phyloP scores from a whole-genome alignment of 192 early-diverging fungal species.

The Coemansia javaensis region DNA sequence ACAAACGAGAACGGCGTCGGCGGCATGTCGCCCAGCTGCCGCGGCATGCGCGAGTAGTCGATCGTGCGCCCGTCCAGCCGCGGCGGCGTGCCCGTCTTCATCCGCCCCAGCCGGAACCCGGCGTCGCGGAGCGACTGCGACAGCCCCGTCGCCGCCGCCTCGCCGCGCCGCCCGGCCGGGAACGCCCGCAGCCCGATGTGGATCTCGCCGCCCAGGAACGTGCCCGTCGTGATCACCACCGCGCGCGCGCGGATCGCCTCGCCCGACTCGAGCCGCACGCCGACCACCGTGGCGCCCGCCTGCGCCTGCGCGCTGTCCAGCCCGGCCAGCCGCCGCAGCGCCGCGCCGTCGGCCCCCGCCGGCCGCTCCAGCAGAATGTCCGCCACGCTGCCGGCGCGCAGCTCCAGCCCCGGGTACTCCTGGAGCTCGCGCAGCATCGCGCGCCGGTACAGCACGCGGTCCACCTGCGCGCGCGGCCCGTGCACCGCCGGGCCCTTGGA shows the following conservation, averaged over 20 bases:
- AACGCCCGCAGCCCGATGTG: slow-evolving; percentile 68
- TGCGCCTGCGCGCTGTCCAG: slow-evolving; percentile 21
- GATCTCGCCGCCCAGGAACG: slow-evolving; percentile 77
- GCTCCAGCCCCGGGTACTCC: slow-evolving; percentile 64
- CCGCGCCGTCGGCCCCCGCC: slow-evolving; percentile 14
- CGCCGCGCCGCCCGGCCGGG: slow-evolving; percentile 68
- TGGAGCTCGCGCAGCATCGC: slow-evolving; percentile 62
- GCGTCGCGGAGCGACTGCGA: slow-evolving; percentile 68
- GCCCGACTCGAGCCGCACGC: slow-evolving; percentile 63
- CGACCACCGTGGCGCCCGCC: slow-evolving; percentile 43
- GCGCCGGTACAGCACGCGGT: slow-evolving; percentile 71
- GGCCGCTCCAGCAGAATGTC: slow-evolving; percentile 61
- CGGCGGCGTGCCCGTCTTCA: slow-evolving; percentile 84
- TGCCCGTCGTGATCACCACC: slow-evolving; percentile 76
- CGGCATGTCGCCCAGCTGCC: slow-evolving; percentile 67
- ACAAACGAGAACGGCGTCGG: slow-evolving; percentile 73
- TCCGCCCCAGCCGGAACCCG: slow-evolving; percentile 69
- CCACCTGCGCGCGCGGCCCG: slow-evolving; percentile 78
- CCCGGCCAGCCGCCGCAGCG: slow-evolving; percentile 24
- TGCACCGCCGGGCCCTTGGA: slow-evolving; percentile 81
- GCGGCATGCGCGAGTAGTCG: slow-evolving; percentile 60
- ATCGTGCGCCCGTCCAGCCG: slow-evolving; percentile 71
- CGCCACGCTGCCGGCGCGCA: slow-evolving; percentile 64
- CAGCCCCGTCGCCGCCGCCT: slow-evolving; percentile 69
- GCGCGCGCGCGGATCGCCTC: slow-evolving; percentile 63